Percentiles rank a stretch among this genome's conserved stretches.
Conservation (phyloP, 2,329 filamentous ascomycete species). For the Aspergillus latus region DNA sequence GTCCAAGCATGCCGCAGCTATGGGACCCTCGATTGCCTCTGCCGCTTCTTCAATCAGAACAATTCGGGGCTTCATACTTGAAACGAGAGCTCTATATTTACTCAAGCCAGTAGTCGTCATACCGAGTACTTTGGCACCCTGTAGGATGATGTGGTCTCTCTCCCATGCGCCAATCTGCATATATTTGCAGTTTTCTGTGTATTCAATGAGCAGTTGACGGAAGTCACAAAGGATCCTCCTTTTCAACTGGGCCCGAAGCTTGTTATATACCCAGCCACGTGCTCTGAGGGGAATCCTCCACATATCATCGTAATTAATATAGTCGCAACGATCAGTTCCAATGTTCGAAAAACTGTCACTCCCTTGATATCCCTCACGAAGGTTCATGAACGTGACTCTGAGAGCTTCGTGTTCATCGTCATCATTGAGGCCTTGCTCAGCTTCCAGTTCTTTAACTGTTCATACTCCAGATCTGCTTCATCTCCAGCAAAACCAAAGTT, state of each 20-base stretch:
- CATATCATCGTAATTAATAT: constrained; percentile 52
- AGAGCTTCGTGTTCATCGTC: constrained; percentile 58
- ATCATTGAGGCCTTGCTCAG: constrained; percentile 50
- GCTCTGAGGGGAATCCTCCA: constrained; percentile 57
- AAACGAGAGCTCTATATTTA: constrained; percentile 73
- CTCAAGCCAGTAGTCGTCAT: constrained; percentile 78
- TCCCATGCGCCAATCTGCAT: constrained; percentile 61
- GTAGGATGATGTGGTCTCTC: constrained; percentile 60
- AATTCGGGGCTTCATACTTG: constrained; percentile 64
- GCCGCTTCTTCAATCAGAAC: constrained; percentile 79
- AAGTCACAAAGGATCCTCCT: constrained; percentile 49
- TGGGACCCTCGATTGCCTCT: constrained; percentile 63
- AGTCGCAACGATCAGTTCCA: constrained; percentile 38
- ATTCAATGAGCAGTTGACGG: constrained; percentile 51
- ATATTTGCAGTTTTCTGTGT: constrained; percentile 52
- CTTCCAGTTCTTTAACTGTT: constrained; percentile 62
- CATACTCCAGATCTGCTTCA: constrained; percentile 61
- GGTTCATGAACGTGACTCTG: constrained; percentile 44
- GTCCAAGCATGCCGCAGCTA: constrained; percentile 61
- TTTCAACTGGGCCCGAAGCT: constrained; percentile 60
- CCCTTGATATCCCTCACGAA: constrained; percentile 46
- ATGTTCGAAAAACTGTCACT: constrained; percentile 9
- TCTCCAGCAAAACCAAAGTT: constrained; percentile 57
- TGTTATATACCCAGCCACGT: constrained; percentile 66
- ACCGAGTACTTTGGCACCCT: constrained; percentile 60